Evolutionary conservation across 2,329 filamentous ascomycete species (phyloP), one percentile per base, ranked within the genome.

Genomic region (Colletotrichum echinochloae): DNA sequence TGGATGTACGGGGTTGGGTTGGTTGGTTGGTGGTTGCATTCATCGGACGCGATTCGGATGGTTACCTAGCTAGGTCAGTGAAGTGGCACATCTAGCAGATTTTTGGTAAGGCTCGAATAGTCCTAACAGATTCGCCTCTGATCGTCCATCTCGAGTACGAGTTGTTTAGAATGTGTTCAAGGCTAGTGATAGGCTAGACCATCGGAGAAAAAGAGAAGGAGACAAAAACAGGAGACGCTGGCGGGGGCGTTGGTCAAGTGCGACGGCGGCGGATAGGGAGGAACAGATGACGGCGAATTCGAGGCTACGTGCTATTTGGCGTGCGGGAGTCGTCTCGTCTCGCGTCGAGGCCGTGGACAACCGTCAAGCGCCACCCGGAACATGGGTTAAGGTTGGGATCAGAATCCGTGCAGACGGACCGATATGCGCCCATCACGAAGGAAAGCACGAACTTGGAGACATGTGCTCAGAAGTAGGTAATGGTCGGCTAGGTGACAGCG

Each of bases 11-110:
- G 44, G 52, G 20, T n/a, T 20, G 41, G 44, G n/a, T 4, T n/a
- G 54, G 60, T 63, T 65, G 66, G 41, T 54, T 57, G n/a, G 1
- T n/a, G 54, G 60, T 63, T 65, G 66, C 51, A 59, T 57, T 23
- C 60, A 41, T 51, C 46, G 37, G 57, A 55, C 54, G 64, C 37
- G 28, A 35, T 41, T 37, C 64, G 64, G 49, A 37, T 18, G 6
- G 37, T 4, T 39, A 18, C 37, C 37, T 33, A 46, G 26, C 37
- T 37, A 39, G 23, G n/a, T 20, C n/a, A 37, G 30, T 33, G 41
- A 30, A 33, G 20, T 52, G 26, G 30, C 44, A 49, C n/a, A 28
- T 23, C 60, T 51, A 41, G 60, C 48, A 41, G 48, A 20, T n/a
- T 35, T 37, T 23, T 33, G 66, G 66, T 52, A n/a, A 68, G 39